phyloP scores from a whole-genome alignment of 139 green algal species.

The Micromonas commoda region DNA sequence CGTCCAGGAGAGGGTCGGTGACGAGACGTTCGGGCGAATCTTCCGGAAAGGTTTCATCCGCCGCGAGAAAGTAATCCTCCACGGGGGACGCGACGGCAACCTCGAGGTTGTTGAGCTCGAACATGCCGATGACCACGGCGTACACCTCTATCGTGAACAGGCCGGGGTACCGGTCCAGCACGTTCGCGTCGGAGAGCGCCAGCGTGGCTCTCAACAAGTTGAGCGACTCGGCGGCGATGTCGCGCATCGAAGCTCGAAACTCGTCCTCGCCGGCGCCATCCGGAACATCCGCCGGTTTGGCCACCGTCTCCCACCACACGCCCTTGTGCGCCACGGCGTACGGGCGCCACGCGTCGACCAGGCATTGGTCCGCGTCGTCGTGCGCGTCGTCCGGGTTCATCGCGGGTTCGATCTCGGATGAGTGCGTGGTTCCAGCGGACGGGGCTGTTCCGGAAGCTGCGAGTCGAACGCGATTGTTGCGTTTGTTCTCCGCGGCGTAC shows the following conservation, averaged over 20 bases:
- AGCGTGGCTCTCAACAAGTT: conserved; percentile 55
- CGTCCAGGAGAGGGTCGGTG: conserved; percentile 58
- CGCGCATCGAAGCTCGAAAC: conserved; percentile 52
- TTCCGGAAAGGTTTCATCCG: conserved; percentile 30
- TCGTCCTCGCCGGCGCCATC: conserved; percentile 39
- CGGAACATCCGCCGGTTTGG: conserved; percentile 57
- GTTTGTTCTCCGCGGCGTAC: not conserved
- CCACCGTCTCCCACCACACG: conserved; percentile 78
- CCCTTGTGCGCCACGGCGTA: conserved; percentile 66
- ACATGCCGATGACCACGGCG: conserved; percentile 81
- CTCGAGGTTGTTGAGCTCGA: conserved; percentile 93
- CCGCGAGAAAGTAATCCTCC: conserved; percentile 58
- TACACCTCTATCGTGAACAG: conserved; percentile 69
- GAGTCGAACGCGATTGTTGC: not conserved
- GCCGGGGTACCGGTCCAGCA: conserved; percentile 29
- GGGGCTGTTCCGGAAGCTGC: not conserved
- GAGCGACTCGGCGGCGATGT: conserved; percentile 67
- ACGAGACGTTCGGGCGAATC: conserved; percentile 34
- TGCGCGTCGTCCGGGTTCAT: conserved; percentile 17
- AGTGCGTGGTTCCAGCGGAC: not conserved
- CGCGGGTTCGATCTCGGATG: not conserved
- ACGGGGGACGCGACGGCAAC: conserved; percentile 53
- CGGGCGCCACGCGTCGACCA: conserved; percentile 64
- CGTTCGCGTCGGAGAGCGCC: conserved; percentile 36
- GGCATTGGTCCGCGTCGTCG: conserved; percentile 24